Base-by-base conservation (phyloP, 1,284 basidiomycete genomes). In the Heterobasidion irregulare region DNA sequence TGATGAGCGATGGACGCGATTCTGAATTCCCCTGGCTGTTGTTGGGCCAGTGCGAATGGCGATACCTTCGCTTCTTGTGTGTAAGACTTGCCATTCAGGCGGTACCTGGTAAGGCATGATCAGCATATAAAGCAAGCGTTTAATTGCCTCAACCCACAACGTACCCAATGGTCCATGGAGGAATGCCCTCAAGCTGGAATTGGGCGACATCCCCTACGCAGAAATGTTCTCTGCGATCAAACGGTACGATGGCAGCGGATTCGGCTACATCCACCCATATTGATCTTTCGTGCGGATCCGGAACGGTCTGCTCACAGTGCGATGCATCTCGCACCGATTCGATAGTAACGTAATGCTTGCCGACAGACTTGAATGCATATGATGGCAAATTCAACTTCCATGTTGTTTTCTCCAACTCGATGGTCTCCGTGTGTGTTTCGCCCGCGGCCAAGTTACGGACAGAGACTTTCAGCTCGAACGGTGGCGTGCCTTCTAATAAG, bases 131-230 rank as follows among this genome's bases (percentile, higher is more conserved):
- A 32, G 34, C 9, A 51, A 46, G 44, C 36, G 12, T 44, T 32
- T 16, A 16, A 36, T 13, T 7, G 7, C 36, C 4, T 18, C 43
- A 32, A 36, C 9, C n/a, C 8, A 52, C 45, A 12, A 73, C 82
- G 54, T 63, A 94, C 84, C 86, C 85, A 56, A 99, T 84, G 6
- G 85, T 88, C 94, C 96, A 99, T 2, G 96, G 95, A n/a, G 95
- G 86, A 49, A 84, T 91, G 53, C 96, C 96, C 70, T 98, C 94
- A 16, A 99, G 75, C 65, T 95, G 84, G 77, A 96, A 98, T 61
- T 94, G 92, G 9, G 92, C 80, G 50, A 83, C 78, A 63, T 98
- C 95, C 32, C 95, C 96, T 8, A 94, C 89, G 69, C 96, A 99
- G 62, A 90, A 87, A 68, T 98, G 87, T 59, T 77, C 77, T 52